Conservation (phyloP, 495 filamentous ascomycete genomes). For the Aspergillus carlsbadensis region DNA sequence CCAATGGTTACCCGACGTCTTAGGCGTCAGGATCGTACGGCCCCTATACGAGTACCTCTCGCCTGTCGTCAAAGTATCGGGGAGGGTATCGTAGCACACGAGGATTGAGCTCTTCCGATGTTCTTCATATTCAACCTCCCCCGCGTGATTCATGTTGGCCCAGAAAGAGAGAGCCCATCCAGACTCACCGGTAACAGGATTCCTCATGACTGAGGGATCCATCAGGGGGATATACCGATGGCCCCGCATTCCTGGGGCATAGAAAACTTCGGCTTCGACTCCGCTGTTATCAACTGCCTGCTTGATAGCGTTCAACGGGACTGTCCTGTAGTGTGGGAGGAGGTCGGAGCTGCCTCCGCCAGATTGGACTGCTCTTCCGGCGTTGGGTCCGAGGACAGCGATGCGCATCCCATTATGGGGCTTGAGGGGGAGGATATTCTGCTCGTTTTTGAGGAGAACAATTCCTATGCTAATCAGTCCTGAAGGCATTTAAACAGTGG, state of each 20-base stretch:
- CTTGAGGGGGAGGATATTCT: background rate
- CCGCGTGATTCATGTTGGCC: background rate
- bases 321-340: background rate
- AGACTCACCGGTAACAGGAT: background rate
- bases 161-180: background rate
- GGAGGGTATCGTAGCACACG: background rate
- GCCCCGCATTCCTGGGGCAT: background rate
- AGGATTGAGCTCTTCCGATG: background rate
- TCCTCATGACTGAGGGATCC: background rate
- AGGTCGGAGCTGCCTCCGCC: slow-evolving; percentile 1
- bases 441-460: slow-evolving; percentile 10
- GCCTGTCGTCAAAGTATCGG: background rate
- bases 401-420: background rate
- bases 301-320: background rate
- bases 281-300: background rate
- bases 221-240: background rate
- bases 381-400: background rate
- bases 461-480: background rate
- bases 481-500: no score
- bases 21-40: background rate
- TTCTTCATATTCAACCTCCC: background rate
- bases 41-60: background rate
- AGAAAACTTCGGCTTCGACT: background rate
- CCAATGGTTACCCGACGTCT: background rate
- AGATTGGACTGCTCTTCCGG: background rate